Conservation (phyloP, 2,329 filamentous ascomycete genomes). For the Arthrobotrys entomopaga region DNA sequence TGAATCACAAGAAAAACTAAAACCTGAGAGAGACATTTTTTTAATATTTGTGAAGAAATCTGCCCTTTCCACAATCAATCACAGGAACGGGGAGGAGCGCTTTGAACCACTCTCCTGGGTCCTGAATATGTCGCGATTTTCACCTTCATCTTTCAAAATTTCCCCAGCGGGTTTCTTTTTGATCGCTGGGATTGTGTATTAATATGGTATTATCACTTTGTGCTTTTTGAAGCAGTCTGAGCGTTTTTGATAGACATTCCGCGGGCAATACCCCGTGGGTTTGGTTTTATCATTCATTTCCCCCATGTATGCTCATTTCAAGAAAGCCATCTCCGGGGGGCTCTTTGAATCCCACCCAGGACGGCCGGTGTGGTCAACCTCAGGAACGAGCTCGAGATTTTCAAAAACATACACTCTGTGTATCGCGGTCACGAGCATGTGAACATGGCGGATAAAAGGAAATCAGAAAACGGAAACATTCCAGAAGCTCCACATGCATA, state of each 20-base stretch:
- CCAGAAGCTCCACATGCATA: background rate
- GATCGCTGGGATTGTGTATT: conserved; percentile 17
- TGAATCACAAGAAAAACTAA: conserved; percentile 10
- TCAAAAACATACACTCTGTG: too few species aligned
- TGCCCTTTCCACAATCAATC: too few species aligned
- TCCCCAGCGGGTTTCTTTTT: conserved; percentile 2
- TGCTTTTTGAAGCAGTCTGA: conserved; percentile 2
- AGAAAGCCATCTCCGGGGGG: background rate
- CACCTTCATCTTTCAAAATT: conserved; percentile 30
- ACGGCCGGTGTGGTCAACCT: background rate
- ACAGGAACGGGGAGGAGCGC: conserved; percentile 23
- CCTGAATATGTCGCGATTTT: conserved; percentile 44
- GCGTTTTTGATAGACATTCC: conserved; percentile 52
- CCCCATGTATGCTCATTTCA: conserved; percentile 1
- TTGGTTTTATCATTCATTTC: background rate
- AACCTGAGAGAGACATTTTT: conserved; percentile 12
- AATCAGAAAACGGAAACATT: conserved; percentile 34
- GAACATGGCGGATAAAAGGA: conserved; percentile 43
- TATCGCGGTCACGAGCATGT: background rate
- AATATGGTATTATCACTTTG: too few species aligned
- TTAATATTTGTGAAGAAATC: too few species aligned
- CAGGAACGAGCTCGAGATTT: background rate
- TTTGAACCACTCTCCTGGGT: conserved; percentile 44
- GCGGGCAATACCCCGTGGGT: conserved; percentile 1
- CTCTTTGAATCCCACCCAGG: background rate